Percentiles rank a stretch among this genome's conserved stretches.
Evolutionary conservation across 2,329 filamentous ascomycete genomes (phyloP).

Genomic region (Knoxdaviesia capensis): DNA sequence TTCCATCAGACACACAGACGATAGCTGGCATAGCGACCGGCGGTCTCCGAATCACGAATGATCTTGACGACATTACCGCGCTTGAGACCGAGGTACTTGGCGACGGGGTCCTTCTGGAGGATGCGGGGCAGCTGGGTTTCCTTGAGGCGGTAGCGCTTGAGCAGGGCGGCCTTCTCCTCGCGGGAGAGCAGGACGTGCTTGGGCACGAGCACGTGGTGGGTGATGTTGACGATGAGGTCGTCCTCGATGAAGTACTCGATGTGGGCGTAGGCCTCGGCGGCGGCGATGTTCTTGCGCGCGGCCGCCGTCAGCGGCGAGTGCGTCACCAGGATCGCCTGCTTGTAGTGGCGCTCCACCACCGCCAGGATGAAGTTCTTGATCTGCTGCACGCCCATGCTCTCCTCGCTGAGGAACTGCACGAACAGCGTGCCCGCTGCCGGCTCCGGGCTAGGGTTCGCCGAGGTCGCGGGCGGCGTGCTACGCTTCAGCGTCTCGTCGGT

Average conservation of each 20-base stretch:
- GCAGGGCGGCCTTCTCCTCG: conserved; percentile 70
- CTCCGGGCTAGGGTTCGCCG: conserved; percentile 46
- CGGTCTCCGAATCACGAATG: conserved; percentile 85
- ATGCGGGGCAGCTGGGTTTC: conserved; percentile 93
- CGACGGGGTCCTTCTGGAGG: conserved; percentile 77
- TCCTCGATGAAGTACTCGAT: conserved; percentile 94
- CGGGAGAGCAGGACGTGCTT: conserved; percentile 78
- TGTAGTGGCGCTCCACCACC: conserved; percentile 61
- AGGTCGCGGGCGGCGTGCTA: conserved; percentile 43
- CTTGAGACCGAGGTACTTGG: conserved; percentile 75
- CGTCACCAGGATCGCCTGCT: conserved; percentile 81
- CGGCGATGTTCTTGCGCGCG: conserved; percentile 69
- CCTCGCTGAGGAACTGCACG: conserved; percentile 74
- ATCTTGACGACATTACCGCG: conserved; percentile 96
- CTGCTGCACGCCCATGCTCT: conserved; percentile 73
- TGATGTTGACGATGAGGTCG: conserved; percentile 94
- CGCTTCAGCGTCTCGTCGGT: conserved; percentile 57
- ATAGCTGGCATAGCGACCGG: conserved; percentile 92
- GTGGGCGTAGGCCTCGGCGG: conserved; percentile 53
- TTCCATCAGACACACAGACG: conserved; percentile 38
- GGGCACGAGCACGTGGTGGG: conserved; percentile 88
- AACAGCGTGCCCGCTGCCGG: conserved; percentile 74
- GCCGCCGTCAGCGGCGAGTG: conserved; percentile 65
- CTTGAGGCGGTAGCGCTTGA: conserved; percentile 85
- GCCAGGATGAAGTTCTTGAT: conserved; percentile 77